Base-by-base conservation (phyloP, 192 early-diverging fungal species). In the Coemansia sp. region DNA sequence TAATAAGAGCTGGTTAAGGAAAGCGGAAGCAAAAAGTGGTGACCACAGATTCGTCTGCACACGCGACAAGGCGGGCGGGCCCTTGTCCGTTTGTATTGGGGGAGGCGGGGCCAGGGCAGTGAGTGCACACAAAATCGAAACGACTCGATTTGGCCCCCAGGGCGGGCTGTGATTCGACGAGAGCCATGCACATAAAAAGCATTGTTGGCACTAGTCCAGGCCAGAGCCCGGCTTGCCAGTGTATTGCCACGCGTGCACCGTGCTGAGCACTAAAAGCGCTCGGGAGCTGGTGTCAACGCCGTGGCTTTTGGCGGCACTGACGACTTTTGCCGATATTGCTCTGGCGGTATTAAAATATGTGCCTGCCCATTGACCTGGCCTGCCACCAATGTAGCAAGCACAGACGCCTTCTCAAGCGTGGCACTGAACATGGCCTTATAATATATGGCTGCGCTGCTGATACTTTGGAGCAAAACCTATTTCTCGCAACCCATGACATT, bases 131-230 rank as follows among this genome's bases (percentile, higher is more conserved):
- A 56, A 56, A 56, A 56, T 56, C 54, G 54, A 56, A 56, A 17
- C 14, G 44, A 3, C 23, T 2, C 3, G 6, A 9, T 26, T 26
- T 26, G 57, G 23, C 22, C 10, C 22, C 15, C 40, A 14, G 42
- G 15, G 19, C 40, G 42, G 42, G 14, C 25, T 59, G 23, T 59
- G 58, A 59, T 59, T 65, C 58, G 50, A 37, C 51, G 38, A 54
- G 25, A 54, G 52, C 52, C 22, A n/a, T 12, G 40, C 40, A 14
- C 40, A 44, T n/a, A n/a, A 44, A 44, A 44, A 44, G 40, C 40
- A 44, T 44, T 44, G 40, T 34, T 34, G 31, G 31, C 31, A 34
- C 6, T 34, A 34, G 31, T 34, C 31, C 31, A 8, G 31, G 31
- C 6, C 31, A 34, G 31, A 5, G 6, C 6, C 6, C 6, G 31